Base-by-base conservation (phyloP, 108 stramenopile species). In the Cyclotella distinguenda region DNA sequence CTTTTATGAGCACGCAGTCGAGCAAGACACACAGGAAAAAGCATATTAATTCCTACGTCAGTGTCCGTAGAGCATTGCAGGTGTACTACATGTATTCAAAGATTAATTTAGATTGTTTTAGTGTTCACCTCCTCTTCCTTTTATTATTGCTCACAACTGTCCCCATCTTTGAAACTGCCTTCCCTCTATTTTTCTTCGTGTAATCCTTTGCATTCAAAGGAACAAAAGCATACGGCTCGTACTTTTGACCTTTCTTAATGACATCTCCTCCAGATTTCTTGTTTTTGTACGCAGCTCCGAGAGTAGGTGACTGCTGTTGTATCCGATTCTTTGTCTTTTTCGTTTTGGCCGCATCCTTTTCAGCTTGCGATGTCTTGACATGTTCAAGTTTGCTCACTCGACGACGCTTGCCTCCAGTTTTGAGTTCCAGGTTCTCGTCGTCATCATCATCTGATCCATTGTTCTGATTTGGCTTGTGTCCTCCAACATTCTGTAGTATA, bases 261-360 rank as follows among this genome's bases (percentile, higher is more conserved):
- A 89, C 89, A 77, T 97, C 96, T 18, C 96, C 96, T 10, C 96
- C 96, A 33, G 94, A 89, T 70, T 93, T 95, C 78, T 84, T 92
- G 2, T 82, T 74, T 55, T 90, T 91, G 79, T 92, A 97, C 10
- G 82, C 78, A 27, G 85, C 68, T 21, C 96, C 96, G 6, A 92
- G 83, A n/a, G 59, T 58, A 23, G 64, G 28, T 72, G 19, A 28
- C 59, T 59, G 50, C 33, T 68, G 58, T 45, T 70, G 57, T n/a
- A n/a, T n/a, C n/a, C 70, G 43, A 16, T 63, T 69, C 51, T 71
- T 72, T 32, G 57, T 68, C 34, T 43, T 47, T 19, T 53, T 44
- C 25, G 34, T 5, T 38, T 72, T 71, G 21, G 47, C 62, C 40
- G 57, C 38, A 45, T 45, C 48, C 45, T 34, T 64, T 45, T 72